Base-by-base conservation (phyloP, 2,329 filamentous ascomycete genomes). In the Akanthomyces muscarius region DNA sequence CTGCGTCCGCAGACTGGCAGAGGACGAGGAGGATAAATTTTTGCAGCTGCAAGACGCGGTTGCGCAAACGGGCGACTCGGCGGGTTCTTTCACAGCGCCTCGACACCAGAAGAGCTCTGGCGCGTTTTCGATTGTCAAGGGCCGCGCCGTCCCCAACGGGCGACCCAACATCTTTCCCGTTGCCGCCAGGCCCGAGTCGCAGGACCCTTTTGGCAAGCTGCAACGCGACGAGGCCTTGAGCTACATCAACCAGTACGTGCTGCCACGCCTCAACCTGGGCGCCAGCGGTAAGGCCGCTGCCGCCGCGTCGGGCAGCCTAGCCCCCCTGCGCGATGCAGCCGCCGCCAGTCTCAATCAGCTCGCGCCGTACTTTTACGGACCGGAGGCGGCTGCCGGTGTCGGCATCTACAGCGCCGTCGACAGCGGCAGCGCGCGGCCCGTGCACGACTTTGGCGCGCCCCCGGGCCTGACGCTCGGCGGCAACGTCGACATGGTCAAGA, bases 1-100 rank as follows among this genome's bases (percentile, higher is more conserved):
- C 66, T 90, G 89, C 71, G 80, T 94, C n/a, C 86, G 88, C 66
- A 88, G 89, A 63, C 76, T 95, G 61, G 86, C 82, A 1, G 76
- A 82, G 4, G 85, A 88, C 48, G 87, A 93, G 66, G 90, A 93
- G 70, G 80, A 87, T 41, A 82, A 83, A 5, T 93, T 89, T 67
- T 77, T 94, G 13, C 80, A 85, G 57, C 81, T 94, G 5, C 91
- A 94, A 73, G 78, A 81, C 54, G 76, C 77, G 7, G 76, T 91
- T 51, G 81, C 82, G 2, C 71, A 73, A 10, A 76, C 78, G 44
- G 79, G 81, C 16, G 76, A 79, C 53, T 80, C 79, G 58, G 84
- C 86, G 0, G 81, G 83, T 4, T 78, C 82, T 0, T 89, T 87
- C 66, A 73, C 83, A 6, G 82, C 83, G 8, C 76, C 80, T 10